Evolutionary conservation across 2,329 filamentous ascomycete genomes (phyloP), one percentile per base, ranked within the genome.

Genomic region (Fusarium fracticaudum): DNA sequence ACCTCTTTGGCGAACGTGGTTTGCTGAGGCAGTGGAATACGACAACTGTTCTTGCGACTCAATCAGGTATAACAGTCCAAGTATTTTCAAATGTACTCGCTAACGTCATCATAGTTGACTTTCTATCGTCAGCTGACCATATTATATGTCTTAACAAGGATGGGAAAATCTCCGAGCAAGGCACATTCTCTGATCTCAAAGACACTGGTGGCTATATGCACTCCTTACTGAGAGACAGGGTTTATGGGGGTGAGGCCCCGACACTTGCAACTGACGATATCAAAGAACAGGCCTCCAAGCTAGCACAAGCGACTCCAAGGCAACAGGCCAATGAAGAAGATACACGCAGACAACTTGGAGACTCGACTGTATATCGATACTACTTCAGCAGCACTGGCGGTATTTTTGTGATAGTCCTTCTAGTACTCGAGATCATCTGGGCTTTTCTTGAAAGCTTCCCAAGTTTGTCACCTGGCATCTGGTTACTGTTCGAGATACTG

Each of bases 1-100:
- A 77, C 10, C 58, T 82, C 31, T 81, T 83, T 24, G 51, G 51
- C 8, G 61, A 73, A 43, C 55, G 65, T 18, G 83, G 80, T 3
- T 60, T 82, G 4, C 61, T 83, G 0, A 73, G 78, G 11, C 64
- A 60, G 48, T 79, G 77, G 64, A 75, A 78, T 0, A 81, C 81
- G 1, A 85, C 85, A 2, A 74, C 83, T 1, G 47, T 86, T 13
- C 72, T 86, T 5, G 81, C 80, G 8, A 85, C 83, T 3, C 82
- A 82, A 53, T 77, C 79, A 13, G 70, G 80, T 80, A 13, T 22
- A 26, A 11, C 3, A 8, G 14, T 18, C 4, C 55, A 37, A 15
- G 26, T 35, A 4, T 14, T 5, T 51, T 11, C 6, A 15, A 8
- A 22, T 37, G 6, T 6, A 20, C 20, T n/a, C 8, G 9, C 59